Evolutionary conservation across 306 rosid genomes (phyloP), one percentile per base, ranked within the genome.

Genomic region (Quillaja saponaria): DNA sequence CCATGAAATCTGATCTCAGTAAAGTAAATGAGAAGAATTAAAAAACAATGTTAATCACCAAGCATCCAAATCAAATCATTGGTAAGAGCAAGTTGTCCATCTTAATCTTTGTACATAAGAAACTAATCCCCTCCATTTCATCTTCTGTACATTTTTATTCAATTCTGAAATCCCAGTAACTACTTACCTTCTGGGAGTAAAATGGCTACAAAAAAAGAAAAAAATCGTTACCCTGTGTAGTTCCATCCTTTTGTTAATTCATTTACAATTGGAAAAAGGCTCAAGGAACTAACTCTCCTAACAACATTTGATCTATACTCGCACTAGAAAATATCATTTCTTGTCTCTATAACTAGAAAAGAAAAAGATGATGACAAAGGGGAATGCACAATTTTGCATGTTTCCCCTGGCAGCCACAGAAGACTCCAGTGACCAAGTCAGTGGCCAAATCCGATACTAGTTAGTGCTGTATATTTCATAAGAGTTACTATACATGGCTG

Each of bases 241-340:
- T 52, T 55, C 49, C 48, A 12, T 49, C 38, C 7, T 63, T 44
- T 47, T 68, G 75, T 69, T 53, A 69, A 18, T 62, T 74, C 72
- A 71, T 83, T 73, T 83, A 76, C 88, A 79, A 63, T 58, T 63
- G 64, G 71, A 61, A 69, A n/a, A 70, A 76, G 71, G 68, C 71
- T 56, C 33, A n/a, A 28, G 35, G 49, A 25, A 25, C 31, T 7
- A 1, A 53, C 70, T 56, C 69, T 55, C 66, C 50, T 50, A 63
- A 55, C 56, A 64, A 61, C 69, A 39, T 73, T 65, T 56, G 53
- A 60, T 69, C 74, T 69, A 67, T 63, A 66, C 51, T 62, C 63
- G 63, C 52, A 37, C 79, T 62, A 63, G 52, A 39, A 45, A 63
- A 35, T 44, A 62, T 74, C 69, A 59, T 68, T 61, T 71, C 50